Conservation (phyloP, 495 filamentous ascomycete species). For the Chaetomium cochliodes region DNA sequence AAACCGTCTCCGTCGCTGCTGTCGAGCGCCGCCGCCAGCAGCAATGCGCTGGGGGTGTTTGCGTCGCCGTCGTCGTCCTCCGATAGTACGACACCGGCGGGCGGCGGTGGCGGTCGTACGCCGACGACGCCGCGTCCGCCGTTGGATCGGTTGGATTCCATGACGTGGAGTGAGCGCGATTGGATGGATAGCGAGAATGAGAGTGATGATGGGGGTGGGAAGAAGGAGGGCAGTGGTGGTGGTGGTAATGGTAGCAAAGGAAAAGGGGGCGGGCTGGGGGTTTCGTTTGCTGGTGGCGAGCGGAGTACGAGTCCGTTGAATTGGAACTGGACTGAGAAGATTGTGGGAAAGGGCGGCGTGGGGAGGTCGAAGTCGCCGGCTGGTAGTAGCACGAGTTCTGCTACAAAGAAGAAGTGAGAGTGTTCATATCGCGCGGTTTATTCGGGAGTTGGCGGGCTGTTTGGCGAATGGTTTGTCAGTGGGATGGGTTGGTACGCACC, state of each 20-base stretch:
- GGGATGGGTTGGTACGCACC: not conserved
- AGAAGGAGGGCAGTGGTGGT: constrained; percentile 9
- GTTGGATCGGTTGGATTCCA: constrained; percentile 41
- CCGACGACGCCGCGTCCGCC: constrained; percentile 31
- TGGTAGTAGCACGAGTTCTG: not conserved
- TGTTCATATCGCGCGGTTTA: not conserved
- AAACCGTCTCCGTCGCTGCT: not conserved
- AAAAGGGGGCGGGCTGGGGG: constrained; percentile 17
- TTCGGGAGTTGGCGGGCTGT: no score
- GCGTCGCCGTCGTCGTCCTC: no score
- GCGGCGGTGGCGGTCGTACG: constrained; percentile 9
- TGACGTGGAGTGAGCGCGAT: constrained; percentile 55
- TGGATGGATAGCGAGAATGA: constrained; percentile 53
- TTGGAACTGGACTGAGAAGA: constrained; percentile 60
- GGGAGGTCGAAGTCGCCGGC: constrained; percentile 12
- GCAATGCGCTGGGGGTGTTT: constrained; percentile 16
- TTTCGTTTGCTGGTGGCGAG: not conserved
- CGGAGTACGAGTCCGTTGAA: constrained; percentile 25
- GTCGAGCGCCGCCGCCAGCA: not conserved
- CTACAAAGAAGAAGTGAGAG: not conserved
- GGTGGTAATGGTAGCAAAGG: not conserved
- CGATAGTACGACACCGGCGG: no score
- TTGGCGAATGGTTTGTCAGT: not conserved
- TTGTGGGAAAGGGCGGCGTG: constrained; percentile 47
- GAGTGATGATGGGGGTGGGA: constrained; percentile 36